These are phyloP conservation scores for Maudiozyma humilis DNA, from an alignment of 1,139 yeast genomes.

Conservation along the genomic window DNA sequence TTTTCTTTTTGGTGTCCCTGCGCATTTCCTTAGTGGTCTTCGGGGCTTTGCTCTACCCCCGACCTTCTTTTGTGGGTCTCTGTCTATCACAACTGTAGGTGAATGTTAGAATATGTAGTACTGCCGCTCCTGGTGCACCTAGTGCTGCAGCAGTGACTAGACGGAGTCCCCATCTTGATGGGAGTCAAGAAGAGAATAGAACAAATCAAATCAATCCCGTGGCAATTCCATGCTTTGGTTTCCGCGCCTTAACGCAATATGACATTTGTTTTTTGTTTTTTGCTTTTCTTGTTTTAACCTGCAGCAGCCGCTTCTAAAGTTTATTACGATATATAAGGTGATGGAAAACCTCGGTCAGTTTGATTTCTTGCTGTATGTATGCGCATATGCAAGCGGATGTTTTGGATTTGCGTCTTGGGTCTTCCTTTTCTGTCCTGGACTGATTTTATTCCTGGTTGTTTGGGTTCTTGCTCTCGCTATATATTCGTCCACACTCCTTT, in stretches of 20 bases:
- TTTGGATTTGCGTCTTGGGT: background rate
- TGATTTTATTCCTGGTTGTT: too few relatives aligned
- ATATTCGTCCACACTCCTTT: too few relatives aligned
- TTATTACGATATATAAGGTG: slow-evolving; percentile 4
- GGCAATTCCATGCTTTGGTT: background rate
- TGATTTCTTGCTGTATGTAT: background rate
- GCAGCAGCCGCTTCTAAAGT: background rate
- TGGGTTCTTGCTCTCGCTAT: too few relatives aligned
- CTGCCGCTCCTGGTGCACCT: too few relatives aligned
- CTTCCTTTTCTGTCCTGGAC: too few relatives aligned
- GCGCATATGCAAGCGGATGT: background rate
- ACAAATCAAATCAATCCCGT: background rate
- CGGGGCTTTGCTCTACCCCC: background rate
- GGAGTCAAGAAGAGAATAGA: background rate
- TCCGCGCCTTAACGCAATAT: background rate
- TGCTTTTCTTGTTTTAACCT: background rate
- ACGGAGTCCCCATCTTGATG: too few relatives aligned
- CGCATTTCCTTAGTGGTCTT: background rate
- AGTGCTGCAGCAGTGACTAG: too few relatives aligned
- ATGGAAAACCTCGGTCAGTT: background rate
- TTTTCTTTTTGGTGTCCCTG: too few relatives aligned
- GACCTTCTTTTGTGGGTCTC: background rate
- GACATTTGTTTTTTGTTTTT: background rate
- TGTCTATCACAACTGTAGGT: background rate
- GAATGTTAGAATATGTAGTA: too few relatives aligned